These are phyloP conservation scores for Gossypium gossypioides DNA, from an alignment of 441 rosid species.

Conservation along the genomic window DNA sequence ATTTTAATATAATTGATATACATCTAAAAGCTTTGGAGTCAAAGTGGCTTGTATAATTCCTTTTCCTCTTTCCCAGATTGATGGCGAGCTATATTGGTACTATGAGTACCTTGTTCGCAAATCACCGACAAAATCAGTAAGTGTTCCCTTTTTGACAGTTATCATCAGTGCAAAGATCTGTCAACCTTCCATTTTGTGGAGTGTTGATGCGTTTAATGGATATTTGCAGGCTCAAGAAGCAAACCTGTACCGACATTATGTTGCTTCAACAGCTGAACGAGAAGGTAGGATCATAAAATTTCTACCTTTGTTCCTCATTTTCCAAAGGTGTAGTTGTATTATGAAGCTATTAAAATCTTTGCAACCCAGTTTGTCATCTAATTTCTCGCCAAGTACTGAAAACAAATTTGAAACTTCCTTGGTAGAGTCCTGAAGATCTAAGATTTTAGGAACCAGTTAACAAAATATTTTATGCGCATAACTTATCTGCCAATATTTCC, in stretches of 20 bases:
- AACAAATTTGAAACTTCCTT: not conserved
- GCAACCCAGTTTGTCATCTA: not conserved
- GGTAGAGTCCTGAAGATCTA: not conserved
- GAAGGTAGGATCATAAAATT: constrained; percentile 51
- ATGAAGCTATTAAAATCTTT: not conserved
- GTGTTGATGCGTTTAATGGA: constrained; percentile 15
- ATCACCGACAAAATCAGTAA: constrained; percentile 65
- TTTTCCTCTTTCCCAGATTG: constrained; percentile 35
- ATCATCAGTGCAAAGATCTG: constrained; percentile 3
- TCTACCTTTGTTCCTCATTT: constrained; percentile 3
- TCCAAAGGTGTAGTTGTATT: not conserved
- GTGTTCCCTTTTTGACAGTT: constrained; percentile 14
- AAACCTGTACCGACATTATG: constrained; percentile 66
- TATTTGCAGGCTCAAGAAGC: constrained; percentile 59
- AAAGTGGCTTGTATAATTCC: not conserved
- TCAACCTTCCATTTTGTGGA: not conserved
- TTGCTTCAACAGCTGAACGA: constrained; percentile 70
- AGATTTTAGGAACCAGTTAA: not conserved
- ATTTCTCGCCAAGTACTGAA: not conserved
- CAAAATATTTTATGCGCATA: not conserved
- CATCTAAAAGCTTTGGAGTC: not conserved
- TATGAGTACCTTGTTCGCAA: constrained; percentile 84
- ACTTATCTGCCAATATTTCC: not conserved
- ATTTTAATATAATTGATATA: not conserved
- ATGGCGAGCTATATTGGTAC: constrained; percentile 82